phyloP scores from a whole-genome alignment of 176 grass and related monocot species.

The Bromus sterilis region DNA sequence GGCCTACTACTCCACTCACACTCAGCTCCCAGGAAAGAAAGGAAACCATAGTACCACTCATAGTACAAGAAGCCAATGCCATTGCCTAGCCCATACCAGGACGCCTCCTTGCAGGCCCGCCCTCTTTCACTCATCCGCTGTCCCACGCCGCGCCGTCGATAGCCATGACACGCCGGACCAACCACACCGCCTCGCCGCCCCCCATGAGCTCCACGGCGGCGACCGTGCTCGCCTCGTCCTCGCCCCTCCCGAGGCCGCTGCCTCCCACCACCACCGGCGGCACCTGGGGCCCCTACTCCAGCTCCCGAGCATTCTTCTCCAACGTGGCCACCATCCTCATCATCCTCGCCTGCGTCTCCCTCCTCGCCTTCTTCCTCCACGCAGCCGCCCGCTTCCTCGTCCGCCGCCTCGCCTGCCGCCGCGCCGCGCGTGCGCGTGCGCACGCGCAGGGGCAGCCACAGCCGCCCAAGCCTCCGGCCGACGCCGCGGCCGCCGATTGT shows the following conservation, averaged over 20 bases:
- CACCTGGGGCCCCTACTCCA: constrained; percentile 62
- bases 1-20: background rate
- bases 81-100: background rate
- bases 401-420: constrained; percentile 26
- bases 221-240: constrained; percentile 1
- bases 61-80: constrained; percentile 15
- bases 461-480: constrained; percentile 21
- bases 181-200: constrained; percentile 27
- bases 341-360: constrained; percentile 68
- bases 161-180: constrained; percentile 21
- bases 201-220: background rate
- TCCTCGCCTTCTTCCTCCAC: constrained; percentile 80
- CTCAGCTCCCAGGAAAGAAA: background rate
- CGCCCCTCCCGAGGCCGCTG: constrained; percentile 5
- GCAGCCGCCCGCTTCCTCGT: constrained; percentile 59
- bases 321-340: constrained; percentile 89
- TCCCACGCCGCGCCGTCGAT: background rate
- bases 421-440: background rate
- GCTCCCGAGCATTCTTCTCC: constrained; percentile 65
- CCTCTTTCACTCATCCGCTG: background rate
- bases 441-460: background rate
- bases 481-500: background rate
- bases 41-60: too few species aligned
- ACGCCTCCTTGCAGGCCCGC: background rate
- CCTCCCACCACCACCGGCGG: background rate